These are phyloP conservation scores for Lolium rigidum DNA, from an alignment of 176 grass and related monocot species.

Conservation along the genomic window DNA sequence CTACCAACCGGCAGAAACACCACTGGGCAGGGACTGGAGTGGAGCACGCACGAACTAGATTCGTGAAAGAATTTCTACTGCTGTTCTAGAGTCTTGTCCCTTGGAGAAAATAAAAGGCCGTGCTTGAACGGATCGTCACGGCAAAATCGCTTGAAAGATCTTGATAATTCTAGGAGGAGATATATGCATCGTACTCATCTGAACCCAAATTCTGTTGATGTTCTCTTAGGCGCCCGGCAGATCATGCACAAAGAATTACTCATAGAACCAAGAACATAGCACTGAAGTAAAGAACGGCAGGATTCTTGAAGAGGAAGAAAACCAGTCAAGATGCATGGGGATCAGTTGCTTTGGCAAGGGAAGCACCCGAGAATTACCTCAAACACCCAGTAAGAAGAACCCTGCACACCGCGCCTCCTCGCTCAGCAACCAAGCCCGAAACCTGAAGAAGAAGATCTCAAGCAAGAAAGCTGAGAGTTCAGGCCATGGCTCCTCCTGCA, in stretches of 20 bases:
- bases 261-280: background rate
- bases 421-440: background rate
- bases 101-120: background rate
- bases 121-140: background rate
- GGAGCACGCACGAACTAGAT: background rate
- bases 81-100: no score
- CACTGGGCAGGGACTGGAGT: background rate
- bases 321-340: background rate
- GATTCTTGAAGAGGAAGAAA: conserved; percentile 31
- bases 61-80: conserved; percentile 24
- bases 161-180: background rate
- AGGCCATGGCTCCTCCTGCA: conserved; percentile 32
- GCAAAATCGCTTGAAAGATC: background rate
- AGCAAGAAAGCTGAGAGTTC: conserved; percentile 27
- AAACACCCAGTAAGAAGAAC: conserved; percentile 37
- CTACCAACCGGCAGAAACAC: conserved; percentile 25
- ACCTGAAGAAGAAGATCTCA: conserved; percentile 30
- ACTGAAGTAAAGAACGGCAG: background rate
- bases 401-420: conserved; percentile 1
- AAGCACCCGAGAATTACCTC: conserved; percentile 29
- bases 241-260: conserved; percentile 10
- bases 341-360: background rate
- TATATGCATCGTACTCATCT: background rate
- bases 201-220: conserved; percentile 11
- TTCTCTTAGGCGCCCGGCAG: background rate